Base-by-base conservation (phyloP, 345 rosid species). In the Euphorbia lathyris region DNA sequence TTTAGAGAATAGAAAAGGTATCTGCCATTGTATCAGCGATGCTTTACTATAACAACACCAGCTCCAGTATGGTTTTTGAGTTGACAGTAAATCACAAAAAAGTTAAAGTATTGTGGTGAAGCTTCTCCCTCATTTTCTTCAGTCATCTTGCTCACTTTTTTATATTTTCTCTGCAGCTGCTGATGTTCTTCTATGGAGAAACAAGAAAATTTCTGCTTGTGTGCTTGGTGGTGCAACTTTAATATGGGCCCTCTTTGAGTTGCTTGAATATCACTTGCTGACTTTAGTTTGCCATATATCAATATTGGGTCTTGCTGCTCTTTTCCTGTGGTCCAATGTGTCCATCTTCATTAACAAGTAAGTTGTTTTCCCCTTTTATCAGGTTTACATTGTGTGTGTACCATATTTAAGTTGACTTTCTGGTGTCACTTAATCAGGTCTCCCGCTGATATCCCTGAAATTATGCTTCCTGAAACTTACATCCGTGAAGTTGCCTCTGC, bases 181-280 rank as follows among this genome's bases (percentile, higher is more conserved):
- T 58, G 76, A 77, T 56, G 65, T 77, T 62, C 65, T 77, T n/a
- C 61, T 77, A 5, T 77, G 80, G 80, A 77, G 80, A 72, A 57
- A 72, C 76, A 77, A 63, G 72, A 72, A 77, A 36, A 56, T 63
- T 14, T 77, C 80, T 34, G 76, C 60, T 5, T 52, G n/a, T 9
- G 73, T 77, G 53, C 60, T 77, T 36, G 73, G 76, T 19, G 61
- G 50, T 32, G 80, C 76, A 53, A 77, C 76, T 5, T 29, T 38
- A 7, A 65, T 72, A 40, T 77, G 80, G 80, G 34, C 68, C 67
- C 66, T 77, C 34, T 72, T 77, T 56, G 80, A 72, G 63, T 67
- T 77, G 76, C 60, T 77, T 36, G 70, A 38, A 45, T 77, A 72
- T 16, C 80, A 72, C 40, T 63, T 77, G 30, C 53, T 77, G 38